Evolutionary conservation across 768 basidiomycete species (phyloP).

Genomic region (Floccularia luteovirens): DNA sequence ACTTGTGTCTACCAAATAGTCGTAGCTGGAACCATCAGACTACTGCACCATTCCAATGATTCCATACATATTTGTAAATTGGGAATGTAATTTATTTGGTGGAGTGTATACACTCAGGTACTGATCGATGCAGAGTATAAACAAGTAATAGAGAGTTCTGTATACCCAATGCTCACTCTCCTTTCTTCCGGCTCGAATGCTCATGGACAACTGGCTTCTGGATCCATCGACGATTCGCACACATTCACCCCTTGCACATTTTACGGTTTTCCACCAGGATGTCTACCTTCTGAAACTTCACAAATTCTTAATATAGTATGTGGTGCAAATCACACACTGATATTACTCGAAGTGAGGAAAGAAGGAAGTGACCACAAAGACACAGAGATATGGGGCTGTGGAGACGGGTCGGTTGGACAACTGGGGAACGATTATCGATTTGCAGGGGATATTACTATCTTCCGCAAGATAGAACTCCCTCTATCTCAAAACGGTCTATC

Average conservation of each 20-base stretch:
- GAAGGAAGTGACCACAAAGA: conserved; percentile 4
- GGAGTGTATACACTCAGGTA: too few relatives aligned
- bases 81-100: too few relatives aligned
- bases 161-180: conserved; percentile 13
- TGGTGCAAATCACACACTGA: conserved; percentile 77
- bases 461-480: conserved; percentile 39
- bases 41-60: too few relatives aligned
- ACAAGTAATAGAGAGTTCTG: too few relatives aligned
- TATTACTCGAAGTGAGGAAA: conserved; percentile 48
- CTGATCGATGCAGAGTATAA: not conserved
- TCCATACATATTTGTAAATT: too few relatives aligned
- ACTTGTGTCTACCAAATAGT: too few relatives aligned
- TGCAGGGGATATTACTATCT: conserved; percentile 20
- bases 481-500: conserved; percentile 23
- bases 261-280: conserved; percentile 14
- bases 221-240: conserved; percentile 36
- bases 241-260: conserved; percentile 34
- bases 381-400: conserved; percentile 67
- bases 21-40: too few relatives aligned
- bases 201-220: conserved; percentile 42
- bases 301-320: conserved; percentile 46
- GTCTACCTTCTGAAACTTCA: conserved; percentile 19
- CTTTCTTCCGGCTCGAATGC: conserved; percentile 43
- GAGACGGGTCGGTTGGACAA: conserved; percentile 66
- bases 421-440: conserved; percentile 38